Evolutionary conservation across 495 filamentous ascomycete genomes (phyloP).

Genomic region (Podospora pseudopauciseta): DNA sequence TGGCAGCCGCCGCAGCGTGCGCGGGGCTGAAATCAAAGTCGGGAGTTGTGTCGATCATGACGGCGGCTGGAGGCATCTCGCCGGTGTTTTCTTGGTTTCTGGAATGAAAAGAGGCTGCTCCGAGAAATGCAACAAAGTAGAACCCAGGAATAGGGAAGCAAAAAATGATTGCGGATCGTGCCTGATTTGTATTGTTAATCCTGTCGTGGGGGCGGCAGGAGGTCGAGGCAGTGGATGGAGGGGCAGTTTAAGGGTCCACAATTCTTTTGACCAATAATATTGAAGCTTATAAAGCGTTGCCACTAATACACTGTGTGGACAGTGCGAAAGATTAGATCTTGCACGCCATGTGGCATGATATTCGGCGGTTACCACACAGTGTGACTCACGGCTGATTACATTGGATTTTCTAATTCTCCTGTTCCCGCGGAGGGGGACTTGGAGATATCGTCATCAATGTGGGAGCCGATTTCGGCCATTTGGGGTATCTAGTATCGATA

Average conservation of each 20-base stretch:
- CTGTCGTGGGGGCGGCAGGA: background rate
- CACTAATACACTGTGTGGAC: background rate
- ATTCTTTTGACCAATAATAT: background rate
- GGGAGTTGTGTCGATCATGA: conserved; percentile 25
- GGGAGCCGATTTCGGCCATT: background rate
- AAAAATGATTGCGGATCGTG: background rate
- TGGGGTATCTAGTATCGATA: background rate
- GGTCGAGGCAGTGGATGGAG: background rate
- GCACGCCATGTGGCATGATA: background rate
- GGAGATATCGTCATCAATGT: background rate
- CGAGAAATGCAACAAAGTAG: background rate
- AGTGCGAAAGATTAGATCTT: background rate
- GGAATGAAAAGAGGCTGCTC: background rate
- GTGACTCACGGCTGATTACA: background rate
- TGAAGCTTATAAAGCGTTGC: background rate
- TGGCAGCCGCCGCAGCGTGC: conserved; percentile 8
- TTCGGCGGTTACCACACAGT: background rate
- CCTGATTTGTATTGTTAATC: background rate
- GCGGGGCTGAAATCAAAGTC: conserved; percentile 27
- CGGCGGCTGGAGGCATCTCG: conserved; percentile 25
- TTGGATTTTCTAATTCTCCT: background rate
- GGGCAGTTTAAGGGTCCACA: background rate
- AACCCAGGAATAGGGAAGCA: background rate
- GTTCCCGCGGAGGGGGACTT: background rate
- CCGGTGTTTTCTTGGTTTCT: background rate